Percentiles rank a stretch among this genome's conserved stretches.
phyloP scores from a whole-genome alignment of 495 filamentous ascomycete species.

The Apodospora peruviana region DNA sequence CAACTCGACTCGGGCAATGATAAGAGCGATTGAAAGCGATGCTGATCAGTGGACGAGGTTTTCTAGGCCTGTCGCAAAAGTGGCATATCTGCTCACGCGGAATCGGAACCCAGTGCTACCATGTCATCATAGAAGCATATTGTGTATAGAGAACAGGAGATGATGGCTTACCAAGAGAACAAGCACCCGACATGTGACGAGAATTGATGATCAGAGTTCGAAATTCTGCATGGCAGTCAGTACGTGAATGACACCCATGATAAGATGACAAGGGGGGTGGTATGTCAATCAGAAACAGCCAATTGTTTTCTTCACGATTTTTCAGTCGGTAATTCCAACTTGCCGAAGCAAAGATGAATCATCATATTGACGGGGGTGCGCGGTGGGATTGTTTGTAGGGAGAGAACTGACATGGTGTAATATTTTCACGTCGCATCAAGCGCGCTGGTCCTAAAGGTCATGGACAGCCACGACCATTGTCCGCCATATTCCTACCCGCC shows the following conservation, averaged over 20 bases:
- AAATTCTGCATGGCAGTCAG: too few species aligned
- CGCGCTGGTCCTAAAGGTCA: too few species aligned
- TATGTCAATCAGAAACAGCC: constrained; percentile 77
- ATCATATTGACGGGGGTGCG: constrained; percentile 55
- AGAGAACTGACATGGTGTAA: too few species aligned
- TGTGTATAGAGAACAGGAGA: constrained; percentile 9
- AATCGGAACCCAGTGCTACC: constrained; percentile 99
- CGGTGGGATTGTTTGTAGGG: background rate
- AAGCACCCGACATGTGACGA: background rate
- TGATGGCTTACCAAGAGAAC: constrained; percentile 13
- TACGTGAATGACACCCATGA: background rate
- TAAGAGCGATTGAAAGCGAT: constrained; percentile 15
- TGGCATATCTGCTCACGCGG: constrained; percentile 80
- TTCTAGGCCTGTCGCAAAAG: constrained; percentile 99
- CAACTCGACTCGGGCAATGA: background rate
- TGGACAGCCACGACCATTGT: too few species aligned
- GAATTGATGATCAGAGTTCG: too few species aligned
- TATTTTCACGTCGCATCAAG: too few species aligned
- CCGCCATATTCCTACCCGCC: too few species aligned
- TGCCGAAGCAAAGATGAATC: constrained; percentile 73
- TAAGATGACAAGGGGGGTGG: background rate
- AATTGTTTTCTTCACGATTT: constrained; percentile 77
- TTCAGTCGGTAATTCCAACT: constrained; percentile 99
- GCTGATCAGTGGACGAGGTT: constrained; percentile 97
- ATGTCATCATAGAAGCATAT: constrained; percentile 71